These are phyloP conservation scores for Yamadazyma kitorensis DNA, from an alignment of 805 yeast species.

Conservation along the genomic window DNA sequence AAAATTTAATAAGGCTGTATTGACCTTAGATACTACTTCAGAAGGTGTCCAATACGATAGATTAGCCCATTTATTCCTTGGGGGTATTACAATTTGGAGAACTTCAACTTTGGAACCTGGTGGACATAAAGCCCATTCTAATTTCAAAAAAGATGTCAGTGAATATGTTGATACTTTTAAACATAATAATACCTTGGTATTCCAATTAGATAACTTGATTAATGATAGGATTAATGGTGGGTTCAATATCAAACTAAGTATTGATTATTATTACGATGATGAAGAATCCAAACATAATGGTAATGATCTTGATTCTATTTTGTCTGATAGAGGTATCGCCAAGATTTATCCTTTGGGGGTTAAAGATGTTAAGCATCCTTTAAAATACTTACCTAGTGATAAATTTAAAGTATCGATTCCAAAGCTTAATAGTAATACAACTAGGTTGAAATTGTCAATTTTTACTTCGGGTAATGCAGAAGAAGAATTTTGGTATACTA, in stretches of 20 bases:
- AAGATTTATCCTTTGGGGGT: conserved; percentile 33
- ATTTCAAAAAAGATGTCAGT: conserved; percentile 62
- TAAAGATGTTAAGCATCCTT: conserved; percentile 34
- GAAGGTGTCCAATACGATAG: conserved; percentile 65
- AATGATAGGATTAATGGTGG: conserved; percentile 56
- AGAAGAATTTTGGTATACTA: conserved; percentile 84
- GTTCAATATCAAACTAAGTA: conserved; percentile 52
- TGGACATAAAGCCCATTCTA: conserved; percentile 42
- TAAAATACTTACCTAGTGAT: conserved; percentile 44
- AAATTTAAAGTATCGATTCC: conserved; percentile 41
- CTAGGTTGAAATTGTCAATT: conserved; percentile 55
- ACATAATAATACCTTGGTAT: conserved; percentile 36
- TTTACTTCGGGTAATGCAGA: conserved; percentile 72
- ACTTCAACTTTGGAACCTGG: conserved; percentile 72
- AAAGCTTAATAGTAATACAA: conserved; percentile 50
- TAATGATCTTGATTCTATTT: conserved; percentile 14
- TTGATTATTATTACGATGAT: conserved; percentile 44
- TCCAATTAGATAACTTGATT: conserved; percentile 65
- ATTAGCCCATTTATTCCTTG: conserved; percentile 59
- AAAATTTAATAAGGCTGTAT: conserved; percentile 50
- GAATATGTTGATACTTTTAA: conserved; percentile 50
- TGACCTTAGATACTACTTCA: conserved; percentile 51
- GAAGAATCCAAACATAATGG: neutral
- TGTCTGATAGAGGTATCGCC: conserved; percentile 35
- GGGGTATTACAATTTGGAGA: conserved; percentile 74